A percentile compares a stretch with the other conserved stretches of the same genome.
phyloP scores from a whole-genome alignment of 78 protist genomes.

The slime mould (Dictyostelium discoideum) region DNA sequence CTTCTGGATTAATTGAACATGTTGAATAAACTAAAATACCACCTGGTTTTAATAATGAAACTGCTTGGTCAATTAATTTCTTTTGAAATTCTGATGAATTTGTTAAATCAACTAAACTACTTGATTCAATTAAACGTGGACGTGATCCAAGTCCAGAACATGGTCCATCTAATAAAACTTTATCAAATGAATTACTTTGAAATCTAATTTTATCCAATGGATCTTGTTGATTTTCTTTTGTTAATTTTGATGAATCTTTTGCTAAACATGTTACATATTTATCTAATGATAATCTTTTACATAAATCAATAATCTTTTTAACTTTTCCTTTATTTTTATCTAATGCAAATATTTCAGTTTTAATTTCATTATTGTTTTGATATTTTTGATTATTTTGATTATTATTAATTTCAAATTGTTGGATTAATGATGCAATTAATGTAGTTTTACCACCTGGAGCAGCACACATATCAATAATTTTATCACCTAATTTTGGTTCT shows the following conservation, averaged over 20 bases:
- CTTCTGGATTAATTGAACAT: conserved; percentile 93
- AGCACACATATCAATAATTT: conserved; percentile 97
- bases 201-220: conserved; percentile 91
- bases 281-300: conserved; percentile 8
- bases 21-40: conserved; percentile 71
- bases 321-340: conserved; percentile 95
- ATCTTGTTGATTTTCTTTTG: background rate
- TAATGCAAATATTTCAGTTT: conserved; percentile 90
- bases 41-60: conserved; percentile 89
- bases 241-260: conserved; percentile 16
- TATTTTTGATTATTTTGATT: background rate
- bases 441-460: conserved; percentile 99
- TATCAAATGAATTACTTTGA: conserved; percentile 91
- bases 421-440: conserved; percentile 96
- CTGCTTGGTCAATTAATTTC: conserved; percentile 95
- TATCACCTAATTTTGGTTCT: conserved; percentile 58
- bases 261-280: background rate
- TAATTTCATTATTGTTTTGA: conserved; percentile 4
- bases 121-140: conserved; percentile 92
- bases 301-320: conserved; percentile 71
- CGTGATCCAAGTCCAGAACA: conserved; percentile 99
- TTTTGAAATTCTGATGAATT: conserved; percentile 90
- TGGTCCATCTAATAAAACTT: conserved; percentile 99
- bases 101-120: conserved; percentile 89
- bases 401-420: background rate